Base-by-base conservation (phyloP, 1,139 yeast species). In the Geotrichum fermentans region DNA sequence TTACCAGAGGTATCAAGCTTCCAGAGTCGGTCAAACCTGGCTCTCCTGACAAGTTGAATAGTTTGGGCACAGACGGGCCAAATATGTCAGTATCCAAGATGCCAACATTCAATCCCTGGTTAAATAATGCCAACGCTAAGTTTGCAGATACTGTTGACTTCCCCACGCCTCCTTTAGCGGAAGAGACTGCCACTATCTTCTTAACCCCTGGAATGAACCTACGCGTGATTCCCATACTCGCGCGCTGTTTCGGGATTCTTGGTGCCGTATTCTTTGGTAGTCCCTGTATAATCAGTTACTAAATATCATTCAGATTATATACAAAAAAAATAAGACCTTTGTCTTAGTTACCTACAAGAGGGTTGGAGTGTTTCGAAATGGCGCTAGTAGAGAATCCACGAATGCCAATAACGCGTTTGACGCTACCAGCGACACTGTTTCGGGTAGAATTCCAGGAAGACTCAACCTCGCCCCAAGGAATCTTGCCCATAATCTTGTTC, bases 121-220 rank as follows among this genome's bases (percentile, higher is more conserved):
- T 62, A 33, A 76, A 77, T 47, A 87, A 63, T 0, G 87, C 77
- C 45, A 83, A 61, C 0, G 95, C 94, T 13, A 83, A 59, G 57
- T 87, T 88, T 4, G 81, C 82, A 0, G 67, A 58, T 3, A 75
- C 73, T 0, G 79, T 75, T 2, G 78, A 74, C 67, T 74, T 79
- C 45, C 79, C 89, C 40, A 83, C 92, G 0, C 92, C 92, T 0
- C 92, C 92, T 61, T 83, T 83, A 0, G 86, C 92, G 0, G 95
- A 84, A 0, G 94, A 77, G 0, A 87, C 92, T 0, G 86, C 71
- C 0, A 87, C 57, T 2, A 86, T 75, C 45, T 75, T 79, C 11
- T 72, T 67, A 1, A 85, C 94, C 14, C 79, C 79, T 0, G 83
- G 79, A 28, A 85, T 77, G 53, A 76, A 80, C 51, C 71, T 74